Base-by-base conservation (phyloP, 1,284 basidiomycete genomes). In the Ustilago sp. region DNA sequence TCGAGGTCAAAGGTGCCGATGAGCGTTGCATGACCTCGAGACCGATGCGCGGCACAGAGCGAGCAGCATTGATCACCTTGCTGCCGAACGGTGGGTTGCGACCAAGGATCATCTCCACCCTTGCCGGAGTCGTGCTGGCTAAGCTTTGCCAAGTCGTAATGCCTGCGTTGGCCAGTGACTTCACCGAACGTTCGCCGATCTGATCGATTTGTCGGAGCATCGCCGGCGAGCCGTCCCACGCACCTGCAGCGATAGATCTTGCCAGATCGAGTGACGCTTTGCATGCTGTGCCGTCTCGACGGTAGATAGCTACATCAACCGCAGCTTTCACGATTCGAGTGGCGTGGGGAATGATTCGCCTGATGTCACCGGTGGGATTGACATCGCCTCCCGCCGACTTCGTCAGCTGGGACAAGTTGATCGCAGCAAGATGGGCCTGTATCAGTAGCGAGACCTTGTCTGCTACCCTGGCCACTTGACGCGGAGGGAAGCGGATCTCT, bases 191-290 rank as follows among this genome's bases (percentile, higher is more conserved):
- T 81, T 94, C 93, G 47, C 93, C 93, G 55, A 94, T 91, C 28
- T 73, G 90, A 52, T 93, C 91, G 54, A 94, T 89, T 82, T 94
- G 93, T 57, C 91, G 89, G 63, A 94, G 88, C 15, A 93, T 92
- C 23, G 91, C 88, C 13, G 93, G 91, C 41, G 93, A 88, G 80
- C 93, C 92, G 79, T 94, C 93, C 93, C 93, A 94, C 54, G 92
- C 91, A 80, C 91, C 93, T 12, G 92, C 92, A 63, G 88, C 89
- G 48, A 94, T 84, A 79, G 81, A 85, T 5, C 86, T 82, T 9
- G 83, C 66, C 11, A 80, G 67, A 32, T 80, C 79, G 35, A 79
- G 65, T 5, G 77, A 68, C 4, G 68, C 59, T 36, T 74, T 80
- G 52, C 68, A 75, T 9, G 69, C 78, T 6, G 19, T 59, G 4